Conservation (phyloP, 495 filamentous ascomycete genomes). For the Delitschia confertaspora region DNA sequence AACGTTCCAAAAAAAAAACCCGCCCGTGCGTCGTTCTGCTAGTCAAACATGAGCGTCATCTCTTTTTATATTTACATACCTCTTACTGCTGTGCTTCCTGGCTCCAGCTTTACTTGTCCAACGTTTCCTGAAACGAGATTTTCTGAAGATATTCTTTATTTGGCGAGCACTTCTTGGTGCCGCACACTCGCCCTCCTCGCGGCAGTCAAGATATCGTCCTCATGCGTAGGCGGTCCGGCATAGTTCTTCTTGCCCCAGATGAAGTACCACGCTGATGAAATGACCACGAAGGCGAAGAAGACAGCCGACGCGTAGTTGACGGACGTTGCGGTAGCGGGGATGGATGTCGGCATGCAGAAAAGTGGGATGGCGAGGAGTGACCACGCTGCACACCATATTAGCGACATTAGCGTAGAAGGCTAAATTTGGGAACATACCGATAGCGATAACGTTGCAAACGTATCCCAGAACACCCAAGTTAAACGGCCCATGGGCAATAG, state of each 20-base stretch:
- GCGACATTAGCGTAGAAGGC: not conserved
- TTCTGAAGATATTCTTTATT: too few relatives aligned
- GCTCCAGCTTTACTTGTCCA: too few relatives aligned
- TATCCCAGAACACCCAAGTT: conserved; percentile 48
- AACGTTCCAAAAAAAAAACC: too few relatives aligned
- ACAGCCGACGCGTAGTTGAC: conserved; percentile 59
- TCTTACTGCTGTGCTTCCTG: too few relatives aligned
- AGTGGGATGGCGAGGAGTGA: conserved; percentile 52
- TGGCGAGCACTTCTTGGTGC: too few relatives aligned
- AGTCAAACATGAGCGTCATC: too few relatives aligned
- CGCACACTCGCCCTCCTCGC: conserved; percentile 20
- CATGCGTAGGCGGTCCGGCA: conserved; percentile 44
- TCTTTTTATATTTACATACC: too few relatives aligned
- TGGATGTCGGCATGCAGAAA: conserved; percentile 45
- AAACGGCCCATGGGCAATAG: conserved; percentile 43
- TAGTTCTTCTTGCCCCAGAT: conserved; percentile 62
- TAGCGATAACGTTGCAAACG: conserved; percentile 46
- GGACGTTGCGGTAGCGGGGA: conserved; percentile 22
- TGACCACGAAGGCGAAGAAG: conserved; percentile 50
- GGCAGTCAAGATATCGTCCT: conserved; percentile 21
- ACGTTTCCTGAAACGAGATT: too few relatives aligned
- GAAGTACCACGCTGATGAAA: conserved; percentile 58
- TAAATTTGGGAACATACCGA: conserved; percentile 37
- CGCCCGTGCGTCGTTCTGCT: too few relatives aligned
- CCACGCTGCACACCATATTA: conserved; percentile 42